phyloP scores from a whole-genome alignment of 306 rosid species.

The Myrica gale region DNA sequence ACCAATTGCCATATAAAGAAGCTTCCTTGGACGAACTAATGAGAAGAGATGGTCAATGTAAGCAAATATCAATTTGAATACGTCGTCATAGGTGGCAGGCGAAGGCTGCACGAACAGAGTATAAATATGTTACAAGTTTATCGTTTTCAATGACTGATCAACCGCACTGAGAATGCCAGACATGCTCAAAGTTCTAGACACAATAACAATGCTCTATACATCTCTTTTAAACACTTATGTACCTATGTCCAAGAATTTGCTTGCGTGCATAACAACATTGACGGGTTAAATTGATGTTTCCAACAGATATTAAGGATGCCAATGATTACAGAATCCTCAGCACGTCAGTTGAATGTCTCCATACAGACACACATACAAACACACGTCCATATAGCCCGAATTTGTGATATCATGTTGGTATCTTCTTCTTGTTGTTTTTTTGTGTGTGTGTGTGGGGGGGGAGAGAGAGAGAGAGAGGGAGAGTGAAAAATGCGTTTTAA shows the following conservation, averaged over 20 bases:
- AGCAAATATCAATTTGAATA: conserved; percentile 72
- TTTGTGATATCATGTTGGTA: not conserved
- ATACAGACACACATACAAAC: not conserved
- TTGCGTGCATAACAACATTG: not conserved
- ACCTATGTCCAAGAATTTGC: not conserved
- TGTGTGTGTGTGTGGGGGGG: too few relatives aligned
- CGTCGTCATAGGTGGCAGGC: conserved; percentile 78
- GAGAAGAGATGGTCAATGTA: conserved; percentile 85
- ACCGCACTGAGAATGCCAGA: not conserved
- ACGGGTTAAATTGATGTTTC: too few relatives aligned
- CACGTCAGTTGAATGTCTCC: not conserved
- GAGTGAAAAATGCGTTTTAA: too few relatives aligned
- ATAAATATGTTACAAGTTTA: not conserved
- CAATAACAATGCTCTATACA: too few relatives aligned
- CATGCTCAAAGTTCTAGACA: not conserved
- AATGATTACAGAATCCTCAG: not conserved
- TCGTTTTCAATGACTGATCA: not conserved
- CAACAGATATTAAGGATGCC: too few relatives aligned
- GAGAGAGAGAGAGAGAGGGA: too few relatives aligned
- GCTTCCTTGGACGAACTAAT: conserved; percentile 94
- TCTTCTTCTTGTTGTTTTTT: not conserved
- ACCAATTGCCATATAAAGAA: conserved; percentile 93
- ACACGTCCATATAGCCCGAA: not conserved
- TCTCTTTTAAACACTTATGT: not conserved
- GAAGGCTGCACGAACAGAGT: conserved; percentile 64